A percentile compares a stretch with the other conserved stretches of the same genome.
Conservation (phyloP, 352 stramenopile species). For the Pythium brassicae region DNA sequence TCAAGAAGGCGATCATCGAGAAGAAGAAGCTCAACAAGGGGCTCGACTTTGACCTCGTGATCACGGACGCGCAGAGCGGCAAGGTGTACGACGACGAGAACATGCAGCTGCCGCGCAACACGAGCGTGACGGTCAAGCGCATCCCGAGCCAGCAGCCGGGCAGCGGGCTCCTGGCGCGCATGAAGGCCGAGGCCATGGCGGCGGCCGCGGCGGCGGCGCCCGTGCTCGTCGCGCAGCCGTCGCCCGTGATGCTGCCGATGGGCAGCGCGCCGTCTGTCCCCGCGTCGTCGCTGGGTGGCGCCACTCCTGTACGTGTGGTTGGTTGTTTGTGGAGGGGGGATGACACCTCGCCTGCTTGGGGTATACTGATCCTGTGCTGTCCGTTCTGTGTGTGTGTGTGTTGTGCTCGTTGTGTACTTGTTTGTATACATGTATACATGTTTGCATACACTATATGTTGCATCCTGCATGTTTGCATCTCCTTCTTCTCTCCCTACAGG, state of each 20-base stretch:
- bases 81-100: constrained; percentile 91
- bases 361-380: constrained; percentile 5
- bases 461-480: constrained; percentile 4
- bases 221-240: constrained; percentile 29
- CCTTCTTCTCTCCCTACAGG: not conserved
- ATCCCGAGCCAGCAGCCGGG: constrained; percentile 80
- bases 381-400: constrained; percentile 10
- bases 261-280: constrained; percentile 14
- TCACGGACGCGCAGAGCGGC: constrained; percentile 90
- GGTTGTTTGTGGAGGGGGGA: constrained; percentile 5
- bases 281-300: constrained; percentile 29
- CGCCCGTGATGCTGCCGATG: constrained; percentile 29
- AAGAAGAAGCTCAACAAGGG: constrained; percentile 92
- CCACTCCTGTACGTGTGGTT: constrained; percentile 6
- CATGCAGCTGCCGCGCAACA: constrained; percentile 87
- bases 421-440: constrained; percentile 10
- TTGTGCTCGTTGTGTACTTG: constrained; percentile 4
- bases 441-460: constrained; percentile 12
- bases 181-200: constrained; percentile 78
- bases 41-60: constrained; percentile 89
- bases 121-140: constrained; percentile 89
- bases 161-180: constrained; percentile 71
- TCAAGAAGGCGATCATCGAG: constrained; percentile 93
- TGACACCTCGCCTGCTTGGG: not conserved
- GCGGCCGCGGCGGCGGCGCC: constrained; percentile 47